Evolutionary conservation across 2,329 filamentous ascomycete species (phyloP).

Genomic region (Diaporthe caulivora): DNA sequence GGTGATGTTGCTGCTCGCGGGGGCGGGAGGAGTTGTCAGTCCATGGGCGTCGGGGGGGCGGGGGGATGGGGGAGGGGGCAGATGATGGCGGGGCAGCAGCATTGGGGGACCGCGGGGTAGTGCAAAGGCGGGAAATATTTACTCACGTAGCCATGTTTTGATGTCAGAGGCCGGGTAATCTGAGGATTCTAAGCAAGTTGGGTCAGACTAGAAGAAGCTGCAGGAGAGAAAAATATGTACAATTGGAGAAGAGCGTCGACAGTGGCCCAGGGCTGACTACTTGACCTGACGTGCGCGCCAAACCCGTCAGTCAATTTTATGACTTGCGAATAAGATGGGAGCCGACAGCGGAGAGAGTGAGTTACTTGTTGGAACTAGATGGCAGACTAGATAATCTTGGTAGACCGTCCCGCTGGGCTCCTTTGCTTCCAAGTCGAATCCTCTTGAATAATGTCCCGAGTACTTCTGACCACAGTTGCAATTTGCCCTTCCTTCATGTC

Average conservation of each 20-base stretch:
- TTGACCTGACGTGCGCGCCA: constrained; percentile 28
- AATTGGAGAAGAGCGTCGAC: constrained; percentile 38
- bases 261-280: constrained; percentile 33
- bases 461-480: constrained; percentile 30
- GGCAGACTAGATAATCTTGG: constrained; percentile 8
- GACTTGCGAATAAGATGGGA: constrained; percentile 10
- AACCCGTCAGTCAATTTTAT: constrained; percentile 27
- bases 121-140: neutral
- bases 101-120: constrained; percentile 14
- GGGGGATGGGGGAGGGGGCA: neutral
- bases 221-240: constrained; percentile 27
- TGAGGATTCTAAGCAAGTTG: constrained; percentile 2
- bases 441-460: constrained; percentile 5
- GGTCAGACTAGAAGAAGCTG: neutral
- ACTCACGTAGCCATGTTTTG: constrained; percentile 44
- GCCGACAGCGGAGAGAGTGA: constrained; percentile 15
- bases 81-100: constrained; percentile 42
- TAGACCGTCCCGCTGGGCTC: neutral
- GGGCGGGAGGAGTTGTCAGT: constrained; percentile 37
- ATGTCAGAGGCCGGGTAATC: neutral
- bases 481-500: constrained; percentile 19
- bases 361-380: constrained; percentile 28
- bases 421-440: constrained; percentile 1
- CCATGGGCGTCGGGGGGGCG: constrained; percentile 9
- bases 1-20: constrained; percentile 80